Conservation (phyloP, 1,139 yeast genomes). For the Citeromyces hawaiiensis region DNA sequence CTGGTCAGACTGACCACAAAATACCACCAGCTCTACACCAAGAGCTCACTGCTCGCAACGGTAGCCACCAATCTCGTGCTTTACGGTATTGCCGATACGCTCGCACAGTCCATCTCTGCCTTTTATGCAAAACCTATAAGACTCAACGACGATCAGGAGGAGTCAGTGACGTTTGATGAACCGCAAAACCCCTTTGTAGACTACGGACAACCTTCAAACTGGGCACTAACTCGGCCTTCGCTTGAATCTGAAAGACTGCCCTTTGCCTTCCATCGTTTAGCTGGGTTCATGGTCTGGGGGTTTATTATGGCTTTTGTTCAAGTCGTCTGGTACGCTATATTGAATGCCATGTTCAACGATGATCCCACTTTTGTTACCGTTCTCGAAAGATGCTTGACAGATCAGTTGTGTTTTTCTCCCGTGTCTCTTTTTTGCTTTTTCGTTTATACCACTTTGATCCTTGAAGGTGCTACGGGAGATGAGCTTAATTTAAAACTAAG, state of each 20-base stretch:
- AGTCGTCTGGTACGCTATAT: slow-evolving; percentile 78
- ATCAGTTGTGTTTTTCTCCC: slow-evolving; percentile 84
- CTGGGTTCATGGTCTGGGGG: slow-evolving; percentile 85
- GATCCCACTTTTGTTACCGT: slow-evolving; percentile 79
- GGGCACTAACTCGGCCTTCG: neutral
- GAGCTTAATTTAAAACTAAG: slow-evolving; percentile 53
- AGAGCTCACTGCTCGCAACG: slow-evolving; percentile 61
- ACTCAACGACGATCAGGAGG: neutral
- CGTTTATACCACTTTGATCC: slow-evolving; percentile 68
- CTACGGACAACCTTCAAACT: slow-evolving; percentile 11
- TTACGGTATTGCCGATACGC: slow-evolving; percentile 78
- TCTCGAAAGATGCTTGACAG: slow-evolving; percentile 75
- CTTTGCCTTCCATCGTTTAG: slow-evolving; percentile 58
- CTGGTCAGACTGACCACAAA: slow-evolving; percentile 38
- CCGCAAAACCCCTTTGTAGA: slow-evolving; percentile 15
- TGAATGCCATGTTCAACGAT: slow-evolving; percentile 63
- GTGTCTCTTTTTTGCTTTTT: slow-evolving; percentile 70
- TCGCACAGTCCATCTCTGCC: slow-evolving; percentile 62
- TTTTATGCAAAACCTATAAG: slow-evolving; percentile 10
- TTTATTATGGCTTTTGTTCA: slow-evolving; percentile 71
- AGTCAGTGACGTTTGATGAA: neutral
- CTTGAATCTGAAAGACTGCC: neutral
- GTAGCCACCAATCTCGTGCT: slow-evolving; percentile 71
- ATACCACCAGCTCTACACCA: slow-evolving; percentile 53
- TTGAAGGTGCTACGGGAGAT: slow-evolving; percentile 60